These are phyloP conservation scores for Rutstroemia sydowiana DNA, from an alignment of 2,329 filamentous ascomycete species.

Conservation along the genomic window DNA sequence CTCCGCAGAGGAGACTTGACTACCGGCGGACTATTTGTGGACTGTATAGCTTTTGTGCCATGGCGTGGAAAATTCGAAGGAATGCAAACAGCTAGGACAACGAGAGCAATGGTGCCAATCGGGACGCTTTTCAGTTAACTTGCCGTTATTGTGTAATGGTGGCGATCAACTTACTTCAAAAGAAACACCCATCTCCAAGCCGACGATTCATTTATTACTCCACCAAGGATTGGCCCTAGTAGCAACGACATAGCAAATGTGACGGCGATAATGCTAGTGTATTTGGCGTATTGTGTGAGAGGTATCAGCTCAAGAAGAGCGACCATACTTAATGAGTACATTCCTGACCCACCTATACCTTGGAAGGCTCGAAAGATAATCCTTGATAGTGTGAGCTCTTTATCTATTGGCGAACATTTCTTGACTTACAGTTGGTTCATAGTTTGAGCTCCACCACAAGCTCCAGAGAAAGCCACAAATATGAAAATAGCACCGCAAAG, in stretches of 20 bases:
- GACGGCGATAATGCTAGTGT: slow-evolving; percentile 16
- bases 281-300: slow-evolving; percentile 36
- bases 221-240: slow-evolving; percentile 28
- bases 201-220: slow-evolving; percentile 28
- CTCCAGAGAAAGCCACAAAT: not conserved
- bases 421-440: slow-evolving; percentile 1
- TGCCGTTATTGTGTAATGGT: not conserved
- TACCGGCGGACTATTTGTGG: too few relatives aligned
- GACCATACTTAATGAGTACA: slow-evolving; percentile 38
- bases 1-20: not conserved
- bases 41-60: not conserved
- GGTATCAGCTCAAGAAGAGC: slow-evolving; percentile 43
- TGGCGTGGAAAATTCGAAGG: not conserved
- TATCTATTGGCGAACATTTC: too few relatives aligned
- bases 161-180: slow-evolving; percentile 7
- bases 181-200: slow-evolving; percentile 29
- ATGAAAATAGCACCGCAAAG: not conserved
- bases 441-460: not conserved
- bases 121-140: not conserved
- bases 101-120: not conserved
- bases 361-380: slow-evolving; percentile 13
- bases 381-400: too few relatives aligned
- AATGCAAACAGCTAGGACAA: not conserved
- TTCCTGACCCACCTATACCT: slow-evolving; percentile 42
- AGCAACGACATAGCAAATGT: slow-evolving; percentile 15